Evolutionary conservation across 495 filamentous ascomycete genomes (phyloP).

Genomic region (Letharia columbiana): DNA sequence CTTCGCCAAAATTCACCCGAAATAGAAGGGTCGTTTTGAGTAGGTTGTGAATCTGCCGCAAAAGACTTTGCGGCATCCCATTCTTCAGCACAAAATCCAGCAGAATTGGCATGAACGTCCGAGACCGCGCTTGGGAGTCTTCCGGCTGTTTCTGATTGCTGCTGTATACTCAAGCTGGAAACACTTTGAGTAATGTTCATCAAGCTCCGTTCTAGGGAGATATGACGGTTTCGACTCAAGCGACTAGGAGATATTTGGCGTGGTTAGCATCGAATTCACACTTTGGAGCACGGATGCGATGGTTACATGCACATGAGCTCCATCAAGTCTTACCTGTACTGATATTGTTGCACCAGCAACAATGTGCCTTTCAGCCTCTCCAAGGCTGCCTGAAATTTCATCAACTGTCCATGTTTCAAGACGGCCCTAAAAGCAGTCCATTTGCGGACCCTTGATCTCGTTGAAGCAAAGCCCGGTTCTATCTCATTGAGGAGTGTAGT

Average conservation of each 20-base stretch:
- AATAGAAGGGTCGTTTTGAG: not conserved
- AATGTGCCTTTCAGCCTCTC: slow-evolving; percentile 16
- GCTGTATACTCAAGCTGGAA: not conserved
- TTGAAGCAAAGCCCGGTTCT: slow-evolving; percentile 19
- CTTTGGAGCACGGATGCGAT: not conserved
- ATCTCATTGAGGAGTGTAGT: slow-evolving; percentile 24
- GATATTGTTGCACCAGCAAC: slow-evolving; percentile 10
- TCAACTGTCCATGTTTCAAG: slow-evolving; percentile 25
- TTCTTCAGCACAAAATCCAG: not conserved
- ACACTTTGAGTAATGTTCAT: not conserved
- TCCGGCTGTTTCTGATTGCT: not conserved
- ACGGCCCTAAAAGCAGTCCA: slow-evolving; percentile 25
- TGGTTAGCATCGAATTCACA: not conserved
- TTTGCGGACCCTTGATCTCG: slow-evolving; percentile 21
- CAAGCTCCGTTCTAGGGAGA: not conserved
- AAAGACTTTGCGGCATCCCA: not conserved
- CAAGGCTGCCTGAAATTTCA: slow-evolving; percentile 17
- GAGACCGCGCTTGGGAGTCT: not conserved
- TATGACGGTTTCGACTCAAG: not conserved
- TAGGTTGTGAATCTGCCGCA: not conserved
- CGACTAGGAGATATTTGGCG: not conserved
- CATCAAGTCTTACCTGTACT: not conserved
- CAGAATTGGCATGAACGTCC: too few relatives aligned
- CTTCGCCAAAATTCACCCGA: not conserved
- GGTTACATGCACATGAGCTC: not conserved